Evolutionary conservation across 371 early-diverging fungal genomes (phyloP).

Genomic region (Mucor irregularis): DNA sequence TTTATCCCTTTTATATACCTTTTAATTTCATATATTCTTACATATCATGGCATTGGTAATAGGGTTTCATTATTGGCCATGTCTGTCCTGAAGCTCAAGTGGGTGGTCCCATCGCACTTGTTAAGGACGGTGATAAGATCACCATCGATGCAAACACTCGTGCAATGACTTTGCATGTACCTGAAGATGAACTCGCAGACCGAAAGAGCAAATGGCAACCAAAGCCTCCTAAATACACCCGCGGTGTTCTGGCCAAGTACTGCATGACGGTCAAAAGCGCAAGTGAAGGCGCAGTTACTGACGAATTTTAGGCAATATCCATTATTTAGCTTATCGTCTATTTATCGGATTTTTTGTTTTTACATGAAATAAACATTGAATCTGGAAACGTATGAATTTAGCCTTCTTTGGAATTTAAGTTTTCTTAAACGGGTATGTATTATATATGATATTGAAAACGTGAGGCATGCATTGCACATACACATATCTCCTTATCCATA

Average conservation of each 20-base stretch:
- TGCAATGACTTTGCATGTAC: slow-evolving; percentile 67
- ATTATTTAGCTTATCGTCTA: too few relatives aligned
- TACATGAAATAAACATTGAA: too few relatives aligned
- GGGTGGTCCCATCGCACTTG: slow-evolving; percentile 92
- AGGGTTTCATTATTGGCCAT: slow-evolving; percentile 97
- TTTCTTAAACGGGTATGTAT: too few relatives aligned
- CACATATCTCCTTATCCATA: too few relatives aligned
- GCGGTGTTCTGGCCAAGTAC: slow-evolving; percentile 87
- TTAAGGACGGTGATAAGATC: slow-evolving; percentile 84
- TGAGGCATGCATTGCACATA: too few relatives aligned
- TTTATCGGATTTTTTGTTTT: too few relatives aligned
- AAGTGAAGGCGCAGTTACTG: slow-evolving; percentile 84
- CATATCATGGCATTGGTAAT: too few relatives aligned
- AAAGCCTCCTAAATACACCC: slow-evolving; percentile 80
- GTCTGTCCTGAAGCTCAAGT: slow-evolving; percentile 96
- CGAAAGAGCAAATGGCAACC: slow-evolving; percentile 74
- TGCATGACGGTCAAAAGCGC: slow-evolving; percentile 82
- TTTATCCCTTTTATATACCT: too few relatives aligned
- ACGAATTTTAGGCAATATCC: slow-evolving; percentile 62
- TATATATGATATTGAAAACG: too few relatives aligned
- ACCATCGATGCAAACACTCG: slow-evolving; percentile 82
- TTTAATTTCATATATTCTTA: too few relatives aligned
- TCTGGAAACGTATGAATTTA: too few relatives aligned
- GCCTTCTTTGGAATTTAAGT: too few relatives aligned
- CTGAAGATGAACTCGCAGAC: slow-evolving; percentile 71